phyloP scores from a whole-genome alignment of 768 basidiomycete species.

The Rhodotorula graminis region DNA sequence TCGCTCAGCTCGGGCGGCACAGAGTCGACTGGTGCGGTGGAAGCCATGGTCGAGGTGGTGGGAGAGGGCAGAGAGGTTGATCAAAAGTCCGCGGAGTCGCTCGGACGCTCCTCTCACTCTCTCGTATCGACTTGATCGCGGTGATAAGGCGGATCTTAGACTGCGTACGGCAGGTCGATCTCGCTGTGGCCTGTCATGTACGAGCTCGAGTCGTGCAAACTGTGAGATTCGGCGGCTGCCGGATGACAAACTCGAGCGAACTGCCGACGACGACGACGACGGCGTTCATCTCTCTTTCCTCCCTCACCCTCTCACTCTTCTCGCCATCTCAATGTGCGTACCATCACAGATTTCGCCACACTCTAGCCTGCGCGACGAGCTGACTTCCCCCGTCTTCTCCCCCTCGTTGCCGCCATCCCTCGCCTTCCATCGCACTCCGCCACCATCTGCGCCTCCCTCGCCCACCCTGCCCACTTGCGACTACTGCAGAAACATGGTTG shows the following conservation, averaged over 20 bases:
- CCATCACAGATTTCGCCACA: not conserved
- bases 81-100: too few species aligned
- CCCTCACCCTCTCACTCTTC: not conserved
- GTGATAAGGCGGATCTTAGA: too few species aligned
- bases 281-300: not conserved
- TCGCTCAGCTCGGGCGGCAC: slow-evolving; percentile 60
- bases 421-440: not conserved
- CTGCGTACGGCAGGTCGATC: too few species aligned
- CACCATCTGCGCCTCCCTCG: not conserved
- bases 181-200: too few species aligned
- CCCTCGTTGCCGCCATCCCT: not conserved
- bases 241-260: too few species aligned
- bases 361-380: not conserved
- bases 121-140: too few species aligned
- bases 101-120: too few species aligned
- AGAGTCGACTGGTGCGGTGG: slow-evolving; percentile 41
- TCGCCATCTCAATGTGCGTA: not conserved
- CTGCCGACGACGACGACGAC: too few species aligned
- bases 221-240: too few species aligned
- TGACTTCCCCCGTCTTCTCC: not conserved
- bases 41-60: slow-evolving; percentile 5
- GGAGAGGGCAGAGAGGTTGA: not conserved
- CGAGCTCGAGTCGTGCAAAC: too few species aligned
- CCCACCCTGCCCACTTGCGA: too few species aligned
- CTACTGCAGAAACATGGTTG: slow-evolving; percentile 40